Evolutionary conservation across 192 early-diverging fungal species (phyloP), one percentile per base, ranked within the genome.

Genomic region (Powellomyces hirtus): DNA sequence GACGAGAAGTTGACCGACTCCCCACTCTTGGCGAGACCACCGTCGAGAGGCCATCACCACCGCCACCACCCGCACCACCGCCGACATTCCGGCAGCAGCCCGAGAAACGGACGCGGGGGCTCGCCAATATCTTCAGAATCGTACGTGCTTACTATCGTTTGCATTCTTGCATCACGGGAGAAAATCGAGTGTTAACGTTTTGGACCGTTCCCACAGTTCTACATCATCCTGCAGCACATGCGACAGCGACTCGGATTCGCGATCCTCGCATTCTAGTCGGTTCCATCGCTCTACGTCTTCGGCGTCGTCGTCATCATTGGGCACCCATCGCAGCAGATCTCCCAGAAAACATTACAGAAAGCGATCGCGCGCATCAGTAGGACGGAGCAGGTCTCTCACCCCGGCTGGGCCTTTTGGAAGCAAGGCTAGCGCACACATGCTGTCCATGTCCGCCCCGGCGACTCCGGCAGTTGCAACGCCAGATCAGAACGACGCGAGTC

Each of bases 401-500:
- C 46, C 46, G 2, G n/a, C 46, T 18, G 46, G 14, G 14, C 16
- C 16, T 5, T 24, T 24, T 24, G 5, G 46, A 49, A 49, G 26
- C n/a, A 49, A 24, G n/a, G n/a, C 16, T 49, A 24, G 16, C 46
- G 46, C 16, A 3, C 46, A 49, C 46, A 49, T 49, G n/a, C n/a
- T n/a, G n/a, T 24, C 46, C 46, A 18, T 24, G 5, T 49, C 46
- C n/a, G 46, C 46, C 5, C 46, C 46, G n/a, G 46, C 46, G 5
- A 49, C 46, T 24, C 46, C 46, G 26, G 46, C 14, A 24, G 26
- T 49, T 24, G 26, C 46, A 2, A 49, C 26, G n/a, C n/a, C 46
- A 24, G 46, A 49, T 14, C 46, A 49, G 53, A 56, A 14, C 18
- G 59, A 60, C n/a, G 59, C 59, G 4, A 60, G 59, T 27, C 16